Conservation (phyloP, 495 filamentous ascomycete genomes). For the Penicillium steckii region DNA sequence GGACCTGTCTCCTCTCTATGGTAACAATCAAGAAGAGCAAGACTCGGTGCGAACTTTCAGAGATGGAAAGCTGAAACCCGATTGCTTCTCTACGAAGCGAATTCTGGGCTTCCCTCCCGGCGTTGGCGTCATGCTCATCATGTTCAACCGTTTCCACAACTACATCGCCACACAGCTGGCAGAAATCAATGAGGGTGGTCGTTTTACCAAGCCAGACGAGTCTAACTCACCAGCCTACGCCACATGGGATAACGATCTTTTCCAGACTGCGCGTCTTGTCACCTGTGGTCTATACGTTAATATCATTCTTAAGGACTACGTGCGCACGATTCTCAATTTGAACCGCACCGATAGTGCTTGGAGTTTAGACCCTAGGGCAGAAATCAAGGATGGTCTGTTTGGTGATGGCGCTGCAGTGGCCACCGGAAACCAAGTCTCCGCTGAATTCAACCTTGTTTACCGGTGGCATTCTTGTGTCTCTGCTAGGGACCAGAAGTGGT, state of each 20-base stretch:
- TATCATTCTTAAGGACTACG: conserved; percentile 74
- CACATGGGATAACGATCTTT: conserved; percentile 73
- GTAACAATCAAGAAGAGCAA: conserved; percentile 75
- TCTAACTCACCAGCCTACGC: conserved; percentile 49
- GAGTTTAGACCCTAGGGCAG: conserved; percentile 71
- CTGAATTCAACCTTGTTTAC: conserved; percentile 76
- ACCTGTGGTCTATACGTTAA: conserved; percentile 79
- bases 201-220: conserved; percentile 53
- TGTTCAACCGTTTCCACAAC: conserved; percentile 77
- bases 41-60: conserved; percentile 72
- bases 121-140: conserved; percentile 72
- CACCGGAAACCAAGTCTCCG: conserved; percentile 71
- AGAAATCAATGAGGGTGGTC: conserved; percentile 57
- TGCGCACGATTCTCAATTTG: conserved; percentile 76
- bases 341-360: conserved; percentile 70
- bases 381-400: conserved; percentile 43
- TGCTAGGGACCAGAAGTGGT: conserved; percentile 71
- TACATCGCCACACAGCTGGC: conserved; percentile 61
- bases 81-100: conserved; percentile 76
- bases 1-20: conserved; percentile 83
- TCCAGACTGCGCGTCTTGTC: conserved; percentile 71
- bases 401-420: conserved; percentile 36
- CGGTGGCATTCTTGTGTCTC: conserved; percentile 81
- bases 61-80: conserved; percentile 81
- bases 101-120: conserved; percentile 82